Evolutionary conservation across 1,284 basidiomycete species (phyloP).

Genomic region (Sanghuangporus baumii): DNA sequence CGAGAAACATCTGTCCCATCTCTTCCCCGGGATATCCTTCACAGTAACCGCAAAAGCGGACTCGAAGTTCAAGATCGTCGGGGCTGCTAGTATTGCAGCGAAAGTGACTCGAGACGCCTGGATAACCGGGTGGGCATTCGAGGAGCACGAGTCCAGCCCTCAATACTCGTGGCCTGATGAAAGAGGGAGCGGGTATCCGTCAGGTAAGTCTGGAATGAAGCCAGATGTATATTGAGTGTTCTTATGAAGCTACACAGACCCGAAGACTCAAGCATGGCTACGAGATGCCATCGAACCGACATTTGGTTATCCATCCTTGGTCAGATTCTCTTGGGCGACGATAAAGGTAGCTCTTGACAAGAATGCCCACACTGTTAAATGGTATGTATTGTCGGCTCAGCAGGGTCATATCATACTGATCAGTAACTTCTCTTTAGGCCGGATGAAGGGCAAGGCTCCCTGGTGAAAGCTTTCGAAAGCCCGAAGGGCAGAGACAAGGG

Average conservation of each 20-base stretch:
- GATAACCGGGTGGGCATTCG: constrained; percentile 65
- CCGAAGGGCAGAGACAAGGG: constrained; percentile 65
- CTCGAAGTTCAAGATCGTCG: constrained; percentile 92
- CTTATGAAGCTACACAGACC: constrained; percentile 49
- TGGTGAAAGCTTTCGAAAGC: constrained; percentile 68
- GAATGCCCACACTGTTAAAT: constrained; percentile 69
- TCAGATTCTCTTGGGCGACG: constrained; percentile 95
- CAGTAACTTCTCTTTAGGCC: constrained; percentile 40
- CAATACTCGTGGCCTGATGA: constrained; percentile 35
- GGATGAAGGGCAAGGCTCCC: constrained; percentile 74
- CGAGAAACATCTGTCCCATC: constrained; percentile 68
- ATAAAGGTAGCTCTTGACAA: constrained; percentile 86
- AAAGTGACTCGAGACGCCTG: constrained; percentile 95
- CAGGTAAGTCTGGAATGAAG: constrained; percentile 43
- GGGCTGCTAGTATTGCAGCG: constrained; percentile 93
- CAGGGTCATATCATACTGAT: neutral
- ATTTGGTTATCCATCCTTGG: constrained; percentile 90
- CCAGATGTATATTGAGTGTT: neutral
- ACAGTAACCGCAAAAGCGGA: constrained; percentile 94
- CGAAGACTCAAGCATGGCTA: constrained; percentile 88
- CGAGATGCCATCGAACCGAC: constrained; percentile 75
- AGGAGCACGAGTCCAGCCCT: constrained; percentile 14
- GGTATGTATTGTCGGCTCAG: constrained; percentile 42
- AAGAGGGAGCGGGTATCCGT: constrained; percentile 83
- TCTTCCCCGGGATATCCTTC: constrained; percentile 82